phyloP scores from a whole-genome alignment of 352 stramenopile species.

The Thraustochytrium sp. region DNA sequence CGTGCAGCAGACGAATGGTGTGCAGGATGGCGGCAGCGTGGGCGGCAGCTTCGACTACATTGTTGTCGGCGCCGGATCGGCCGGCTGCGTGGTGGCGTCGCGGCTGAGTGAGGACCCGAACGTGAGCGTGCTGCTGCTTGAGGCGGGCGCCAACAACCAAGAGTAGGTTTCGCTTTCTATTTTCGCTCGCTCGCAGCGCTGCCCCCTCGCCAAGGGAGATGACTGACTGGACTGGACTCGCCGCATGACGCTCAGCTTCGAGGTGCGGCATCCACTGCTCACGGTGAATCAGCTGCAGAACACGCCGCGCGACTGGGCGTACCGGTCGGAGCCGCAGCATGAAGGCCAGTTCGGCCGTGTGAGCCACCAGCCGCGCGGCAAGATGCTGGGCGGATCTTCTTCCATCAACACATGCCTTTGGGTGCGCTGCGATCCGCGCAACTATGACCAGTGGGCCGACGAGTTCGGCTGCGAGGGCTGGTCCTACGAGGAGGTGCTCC shows the following conservation, averaged over 20 bases:
- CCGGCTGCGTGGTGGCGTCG: conserved; percentile 81
- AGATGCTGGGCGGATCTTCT: conserved; percentile 70
- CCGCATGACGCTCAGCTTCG: too few species aligned
- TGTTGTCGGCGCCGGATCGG: conserved; percentile 79
- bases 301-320: neutral
- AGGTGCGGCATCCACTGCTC: too few species aligned
- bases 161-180: too few species aligned
- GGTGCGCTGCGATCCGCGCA: conserved; percentile 60
- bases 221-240: too few species aligned
- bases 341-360: neutral
- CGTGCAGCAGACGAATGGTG: too few species aligned
- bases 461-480: conserved; percentile 57
- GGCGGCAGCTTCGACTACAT: conserved; percentile 76
- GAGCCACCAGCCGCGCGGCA: conserved; percentile 54
- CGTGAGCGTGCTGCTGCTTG: conserved; percentile 80
- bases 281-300: too few species aligned
- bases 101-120: conserved; percentile 68
- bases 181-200: too few species aligned
- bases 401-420: conserved; percentile 76
- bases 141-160: conserved; percentile 71
- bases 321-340: neutral
- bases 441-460: conserved; percentile 63
- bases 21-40: too few species aligned
- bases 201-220: too few species aligned
- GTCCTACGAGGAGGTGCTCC: conserved; percentile 39